Evolutionary conservation across 306 rosid genomes (phyloP).

Genomic region (Cucumis sativus): DNA sequence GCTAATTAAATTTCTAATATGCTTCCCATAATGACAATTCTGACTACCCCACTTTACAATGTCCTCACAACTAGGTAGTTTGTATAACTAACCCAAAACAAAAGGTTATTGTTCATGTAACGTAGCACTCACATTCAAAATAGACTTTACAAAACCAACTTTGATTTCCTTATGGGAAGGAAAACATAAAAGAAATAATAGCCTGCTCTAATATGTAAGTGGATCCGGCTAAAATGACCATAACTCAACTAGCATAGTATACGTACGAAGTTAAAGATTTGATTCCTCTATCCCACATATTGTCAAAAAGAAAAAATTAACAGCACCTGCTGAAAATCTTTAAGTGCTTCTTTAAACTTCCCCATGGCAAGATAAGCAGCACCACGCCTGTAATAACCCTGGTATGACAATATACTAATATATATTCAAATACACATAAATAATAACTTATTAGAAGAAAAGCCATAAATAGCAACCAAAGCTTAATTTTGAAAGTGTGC

Average conservation of each 20-base stretch:
- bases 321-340: conserved; percentile 89
- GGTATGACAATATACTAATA: conserved; percentile 16
- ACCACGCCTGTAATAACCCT: conserved; percentile 98
- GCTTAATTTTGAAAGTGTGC: conserved; percentile 24
- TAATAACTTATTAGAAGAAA: conserved; percentile 12
- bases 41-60: not conserved
- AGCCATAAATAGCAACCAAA: conserved; percentile 5
- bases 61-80: not conserved
- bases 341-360: conserved; percentile 88
- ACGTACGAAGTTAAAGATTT: too few relatives aligned
- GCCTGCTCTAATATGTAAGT: not conserved
- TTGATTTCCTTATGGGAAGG: not conserved
- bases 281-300: too few relatives aligned
- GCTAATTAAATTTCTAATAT: not conserved
- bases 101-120: not conserved
- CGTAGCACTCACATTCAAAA: not conserved
- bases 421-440: not conserved
- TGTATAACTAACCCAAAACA: not conserved
- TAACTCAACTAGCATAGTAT: too few relatives aligned
- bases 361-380: conserved; percentile 90
- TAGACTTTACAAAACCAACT: not conserved
- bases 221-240: not conserved
- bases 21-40: not conserved
- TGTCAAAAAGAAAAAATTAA: not conserved
- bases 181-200: not conserved